Percentiles rank a stretch among this genome's conserved stretches.
Conservation (phyloP, 768 basidiomycete species). For the Russula lepida region DNA sequence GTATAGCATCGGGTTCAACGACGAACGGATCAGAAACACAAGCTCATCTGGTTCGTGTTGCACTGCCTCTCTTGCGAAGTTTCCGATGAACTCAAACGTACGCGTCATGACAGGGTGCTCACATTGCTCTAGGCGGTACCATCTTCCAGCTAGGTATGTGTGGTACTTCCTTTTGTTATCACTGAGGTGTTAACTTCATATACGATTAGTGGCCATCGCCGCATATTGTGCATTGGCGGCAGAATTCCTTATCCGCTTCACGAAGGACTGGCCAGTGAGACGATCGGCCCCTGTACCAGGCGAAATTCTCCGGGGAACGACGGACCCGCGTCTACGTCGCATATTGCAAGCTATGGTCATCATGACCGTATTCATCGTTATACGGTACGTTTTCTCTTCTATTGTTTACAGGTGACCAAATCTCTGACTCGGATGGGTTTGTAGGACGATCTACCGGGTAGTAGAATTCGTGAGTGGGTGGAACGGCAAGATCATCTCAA, state of each 20-base stretch:
- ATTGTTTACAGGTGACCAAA: background rate
- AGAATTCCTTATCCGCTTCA: slow-evolving; percentile 11
- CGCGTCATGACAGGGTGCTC: background rate
- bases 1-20: background rate
- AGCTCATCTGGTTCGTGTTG: background rate
- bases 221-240: slow-evolving; percentile 6
- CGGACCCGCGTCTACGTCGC: background rate
- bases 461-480: slow-evolving; percentile 14
- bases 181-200: background rate
- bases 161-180: background rate
- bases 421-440: background rate
- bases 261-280: background rate
- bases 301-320: background rate
- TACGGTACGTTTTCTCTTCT: background rate
- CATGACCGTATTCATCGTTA: slow-evolving; percentile 15
- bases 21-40: background rate
- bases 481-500: slow-evolving; percentile 10
- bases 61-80: background rate
- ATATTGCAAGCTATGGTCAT: slow-evolving; percentile 8
- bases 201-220: slow-evolving; percentile 8
- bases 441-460: slow-evolving; percentile 13
- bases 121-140: slow-evolving; percentile 17
- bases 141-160: slow-evolving; percentile 17
- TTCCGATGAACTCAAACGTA: background rate
- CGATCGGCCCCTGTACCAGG: background rate